phyloP scores from a whole-genome alignment of 2,329 filamentous ascomycete species.

The Hirsutella rhossiliensis region DNA sequence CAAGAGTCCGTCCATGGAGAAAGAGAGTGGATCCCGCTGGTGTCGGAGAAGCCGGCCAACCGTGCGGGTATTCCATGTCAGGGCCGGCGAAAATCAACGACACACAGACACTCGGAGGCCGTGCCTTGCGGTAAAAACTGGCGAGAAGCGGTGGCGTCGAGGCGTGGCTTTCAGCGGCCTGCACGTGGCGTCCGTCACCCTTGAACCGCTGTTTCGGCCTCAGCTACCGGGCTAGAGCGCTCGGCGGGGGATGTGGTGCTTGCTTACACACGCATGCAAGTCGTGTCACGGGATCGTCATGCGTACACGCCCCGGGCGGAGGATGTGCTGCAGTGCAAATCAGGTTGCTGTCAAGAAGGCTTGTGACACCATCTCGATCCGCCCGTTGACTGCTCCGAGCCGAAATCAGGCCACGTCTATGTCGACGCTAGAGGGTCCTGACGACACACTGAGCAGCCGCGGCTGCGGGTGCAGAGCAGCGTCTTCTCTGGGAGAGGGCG shows the following conservation, averaged over 20 bases:
- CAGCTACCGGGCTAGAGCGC: not conserved
- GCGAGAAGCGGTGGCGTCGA: not conserved
- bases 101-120: not conserved
- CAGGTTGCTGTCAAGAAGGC: not conserved
- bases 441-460: no score
- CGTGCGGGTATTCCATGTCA: not conserved
- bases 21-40: no score
- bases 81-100: not conserved
- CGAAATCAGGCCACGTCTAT: no score
- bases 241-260: not conserved
- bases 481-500: no score
- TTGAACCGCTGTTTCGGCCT: not conserved
- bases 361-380: no score
- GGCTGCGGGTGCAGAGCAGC: no score
- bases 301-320: not conserved
- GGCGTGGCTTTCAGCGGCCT: not conserved
- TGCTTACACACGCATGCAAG: not conserved
- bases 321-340: not conserved
- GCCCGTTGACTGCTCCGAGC: no score
- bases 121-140: not conserved
- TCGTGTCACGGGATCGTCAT: not conserved
- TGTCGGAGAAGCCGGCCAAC: not conserved
- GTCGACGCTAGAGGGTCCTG: no score
- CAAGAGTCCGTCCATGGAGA: no score
- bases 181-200: not conserved